Conservation (phyloP, 2,329 filamentous ascomycete genomes). For the Claviceps fusiformis region DNA sequence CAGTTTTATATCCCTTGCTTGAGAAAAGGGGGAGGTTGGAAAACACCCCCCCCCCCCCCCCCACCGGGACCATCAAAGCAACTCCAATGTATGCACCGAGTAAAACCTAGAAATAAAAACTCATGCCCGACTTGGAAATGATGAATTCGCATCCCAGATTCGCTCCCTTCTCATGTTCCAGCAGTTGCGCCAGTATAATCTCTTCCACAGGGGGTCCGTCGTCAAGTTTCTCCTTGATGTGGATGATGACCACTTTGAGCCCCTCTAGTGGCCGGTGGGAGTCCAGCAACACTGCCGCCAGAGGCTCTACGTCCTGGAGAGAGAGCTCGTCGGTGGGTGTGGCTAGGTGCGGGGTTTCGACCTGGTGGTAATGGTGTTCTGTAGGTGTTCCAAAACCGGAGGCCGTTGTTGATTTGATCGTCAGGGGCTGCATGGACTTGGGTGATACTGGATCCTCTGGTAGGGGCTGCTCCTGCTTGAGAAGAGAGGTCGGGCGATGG, state of each 20-base stretch:
- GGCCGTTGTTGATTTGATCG: slow-evolving; percentile 7
- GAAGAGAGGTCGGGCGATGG: slow-evolving; percentile 10
- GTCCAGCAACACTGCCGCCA: slow-evolving; percentile 9
- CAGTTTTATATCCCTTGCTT: background rate
- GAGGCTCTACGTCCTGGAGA: slow-evolving; percentile 23
- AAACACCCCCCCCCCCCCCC: too few relatives aligned
- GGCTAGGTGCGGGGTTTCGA: slow-evolving; percentile 28
- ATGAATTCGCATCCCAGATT: slow-evolving; percentile 69
- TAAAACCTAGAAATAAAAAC: slow-evolving; percentile 38
- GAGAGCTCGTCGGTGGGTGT: slow-evolving; percentile 35
- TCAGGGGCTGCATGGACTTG: slow-evolving; percentile 26
- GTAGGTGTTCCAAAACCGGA: background rate
- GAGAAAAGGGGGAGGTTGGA: too few relatives aligned
- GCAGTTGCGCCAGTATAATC: slow-evolving; percentile 56
- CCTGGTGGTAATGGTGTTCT: background rate
- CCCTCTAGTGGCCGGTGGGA: slow-evolving; percentile 47
- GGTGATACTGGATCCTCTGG: slow-evolving; percentile 38
- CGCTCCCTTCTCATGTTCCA: slow-evolving; percentile 48
- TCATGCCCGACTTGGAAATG: slow-evolving; percentile 53
- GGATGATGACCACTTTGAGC: slow-evolving; percentile 74
- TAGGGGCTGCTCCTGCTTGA: slow-evolving; percentile 9
- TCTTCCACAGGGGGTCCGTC: slow-evolving; percentile 55
- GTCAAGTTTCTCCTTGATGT: slow-evolving; percentile 74
- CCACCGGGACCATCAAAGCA: too few relatives aligned
- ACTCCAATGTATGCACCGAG: too few relatives aligned